A percentile compares a stretch with the other conserved stretches of the same genome.
Evolutionary conservation across 345 rosid genomes (phyloP).

Genomic region (Citrus maxima): DNA sequence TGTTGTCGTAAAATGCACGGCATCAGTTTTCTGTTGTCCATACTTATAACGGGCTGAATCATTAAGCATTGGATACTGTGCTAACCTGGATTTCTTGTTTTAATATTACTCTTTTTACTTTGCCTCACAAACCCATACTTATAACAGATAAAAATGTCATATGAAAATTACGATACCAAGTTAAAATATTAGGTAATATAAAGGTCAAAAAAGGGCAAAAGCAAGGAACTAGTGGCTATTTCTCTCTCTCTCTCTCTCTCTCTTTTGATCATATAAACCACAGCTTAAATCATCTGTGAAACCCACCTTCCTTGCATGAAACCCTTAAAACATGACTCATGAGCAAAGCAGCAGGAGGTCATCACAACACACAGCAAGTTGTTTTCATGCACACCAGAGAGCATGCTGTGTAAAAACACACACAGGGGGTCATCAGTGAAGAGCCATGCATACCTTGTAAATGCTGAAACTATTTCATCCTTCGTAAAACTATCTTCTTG

Average conservation of each 20-base stretch:
- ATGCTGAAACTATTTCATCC: conserved; percentile 67
- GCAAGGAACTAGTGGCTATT: not conserved
- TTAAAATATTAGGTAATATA: not conserved
- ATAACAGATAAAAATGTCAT: not conserved
- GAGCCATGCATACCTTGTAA: conserved; percentile 38
- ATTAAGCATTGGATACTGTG: not conserved
- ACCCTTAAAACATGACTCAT: not conserved
- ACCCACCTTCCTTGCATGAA: too few relatives aligned
- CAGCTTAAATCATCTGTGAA: not conserved
- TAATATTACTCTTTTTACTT: not conserved
- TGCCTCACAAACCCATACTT: not conserved
- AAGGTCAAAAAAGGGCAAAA: not conserved
- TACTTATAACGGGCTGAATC: not conserved
- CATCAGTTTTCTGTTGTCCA: not conserved
- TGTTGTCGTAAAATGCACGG: not conserved
- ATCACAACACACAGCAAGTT: not conserved
- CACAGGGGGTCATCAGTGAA: not conserved
- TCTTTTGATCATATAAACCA: not conserved
- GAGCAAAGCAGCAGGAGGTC: not conserved
- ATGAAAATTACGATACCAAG: not conserved
- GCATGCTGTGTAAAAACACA: not conserved
- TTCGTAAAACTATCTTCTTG: conserved; percentile 74
- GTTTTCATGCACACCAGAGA: not conserved
- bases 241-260: not conserved
- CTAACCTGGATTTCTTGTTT: not conserved